phyloP scores from a whole-genome alignment of 371 early-diverging fungal genomes.

The Thermomucor indicae-seudaticae region DNA sequence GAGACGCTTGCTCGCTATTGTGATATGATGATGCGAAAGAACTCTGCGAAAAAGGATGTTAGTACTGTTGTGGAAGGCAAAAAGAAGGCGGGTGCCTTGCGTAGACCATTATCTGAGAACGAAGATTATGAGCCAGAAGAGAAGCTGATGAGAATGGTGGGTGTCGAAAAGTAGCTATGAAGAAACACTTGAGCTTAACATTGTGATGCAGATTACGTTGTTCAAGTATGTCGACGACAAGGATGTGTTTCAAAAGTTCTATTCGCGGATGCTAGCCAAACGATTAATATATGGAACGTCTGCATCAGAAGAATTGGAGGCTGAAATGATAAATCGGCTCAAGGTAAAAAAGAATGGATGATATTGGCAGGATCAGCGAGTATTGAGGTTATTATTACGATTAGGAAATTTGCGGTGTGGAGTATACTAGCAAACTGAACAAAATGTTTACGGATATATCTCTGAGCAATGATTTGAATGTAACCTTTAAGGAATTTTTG shows the following conservation, averaged over 20 bases:
- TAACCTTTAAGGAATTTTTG: conserved; percentile 32
- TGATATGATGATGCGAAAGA: conserved; percentile 74
- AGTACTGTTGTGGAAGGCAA: conserved; percentile 1
- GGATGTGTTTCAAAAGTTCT: conserved; percentile 94
- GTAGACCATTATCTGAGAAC: conserved; percentile 9
- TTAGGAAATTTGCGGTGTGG: conserved; percentile 86
- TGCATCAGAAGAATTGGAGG: conserved; percentile 81
- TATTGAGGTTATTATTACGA: conserved; percentile 23
- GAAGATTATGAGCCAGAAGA: conserved; percentile 54
- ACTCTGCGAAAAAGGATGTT: conserved; percentile 32
- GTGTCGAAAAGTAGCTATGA: not conserved
- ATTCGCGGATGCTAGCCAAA: conserved; percentile 83
- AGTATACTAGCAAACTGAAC: conserved; percentile 87
- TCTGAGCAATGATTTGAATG: conserved; percentile 79
- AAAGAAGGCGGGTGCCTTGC: conserved; percentile 24
- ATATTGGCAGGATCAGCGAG: no score
- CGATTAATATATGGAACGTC: conserved; percentile 82
- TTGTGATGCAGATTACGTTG: conserved; percentile 47
- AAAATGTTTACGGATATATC: conserved; percentile 93
- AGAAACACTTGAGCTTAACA: not conserved
- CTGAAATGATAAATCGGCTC: conserved; percentile 77
- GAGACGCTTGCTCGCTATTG: conserved; percentile 82
- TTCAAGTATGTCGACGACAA: conserved; percentile 93
- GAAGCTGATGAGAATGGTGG: conserved; percentile 44
- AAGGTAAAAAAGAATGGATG: conserved; percentile 46